Percentiles rank a stretch among this genome's conserved stretches.
Conservation (phyloP, 306 rosid species). For the Betula pendula region DNA sequence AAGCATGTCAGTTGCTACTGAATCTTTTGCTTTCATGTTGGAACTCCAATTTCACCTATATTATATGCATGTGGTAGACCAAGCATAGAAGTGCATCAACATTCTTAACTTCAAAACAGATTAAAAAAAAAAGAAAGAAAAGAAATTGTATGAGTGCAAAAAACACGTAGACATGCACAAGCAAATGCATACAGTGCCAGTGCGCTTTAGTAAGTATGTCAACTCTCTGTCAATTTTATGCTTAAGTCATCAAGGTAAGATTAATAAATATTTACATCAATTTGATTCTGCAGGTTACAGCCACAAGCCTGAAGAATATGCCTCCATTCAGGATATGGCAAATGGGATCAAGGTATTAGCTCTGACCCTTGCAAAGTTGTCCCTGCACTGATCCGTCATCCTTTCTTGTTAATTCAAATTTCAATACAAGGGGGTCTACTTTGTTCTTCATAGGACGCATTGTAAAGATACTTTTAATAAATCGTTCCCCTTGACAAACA, state of each 20-base stretch:
- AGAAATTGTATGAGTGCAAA: background rate
- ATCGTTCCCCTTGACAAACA: background rate
- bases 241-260: background rate
- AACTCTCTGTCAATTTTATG: background rate
- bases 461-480: background rate
- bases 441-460: background rate
- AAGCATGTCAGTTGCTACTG: constrained; percentile 5
- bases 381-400: constrained; percentile 50
- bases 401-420: constrained; percentile 12
- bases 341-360: constrained; percentile 89
- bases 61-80: background rate
- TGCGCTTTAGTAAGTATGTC: background rate
- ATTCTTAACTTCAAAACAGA: background rate
- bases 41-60: background rate
- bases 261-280: constrained; percentile 3
- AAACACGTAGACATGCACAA: background rate
- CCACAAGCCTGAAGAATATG: constrained; percentile 94
- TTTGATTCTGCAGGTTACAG: constrained; percentile 77
- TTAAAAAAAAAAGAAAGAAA: background rate
- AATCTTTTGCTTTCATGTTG: background rate
- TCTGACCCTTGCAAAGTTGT: constrained; percentile 76
- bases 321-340: constrained; percentile 64
- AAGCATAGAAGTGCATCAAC: constrained; percentile 2
- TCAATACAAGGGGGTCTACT: background rate
- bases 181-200: background rate